These are phyloP conservation scores for Primulina huaijiensis DNA, from an alignment of 257 asterid species.

Conservation along the genomic window DNA sequence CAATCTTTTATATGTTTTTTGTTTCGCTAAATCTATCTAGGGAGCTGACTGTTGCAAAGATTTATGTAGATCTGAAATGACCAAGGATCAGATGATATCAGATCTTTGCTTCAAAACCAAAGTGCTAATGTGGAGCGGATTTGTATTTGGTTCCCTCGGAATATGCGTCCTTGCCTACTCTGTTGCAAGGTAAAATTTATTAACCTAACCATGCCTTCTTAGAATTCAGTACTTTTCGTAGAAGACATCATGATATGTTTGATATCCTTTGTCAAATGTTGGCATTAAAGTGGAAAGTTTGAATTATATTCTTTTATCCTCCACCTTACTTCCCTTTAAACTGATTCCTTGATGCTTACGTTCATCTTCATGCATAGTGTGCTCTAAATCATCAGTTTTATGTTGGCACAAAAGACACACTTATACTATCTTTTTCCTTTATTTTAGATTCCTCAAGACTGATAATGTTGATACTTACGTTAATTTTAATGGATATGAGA, in stretches of 20 bases:
- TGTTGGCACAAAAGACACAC: background rate
- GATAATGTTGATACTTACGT: background rate
- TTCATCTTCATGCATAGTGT: background rate
- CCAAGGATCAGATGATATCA: constrained; percentile 69
- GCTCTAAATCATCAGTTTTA: background rate
- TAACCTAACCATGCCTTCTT: constrained; percentile 6
- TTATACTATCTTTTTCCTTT: background rate
- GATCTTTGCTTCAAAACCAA: constrained; percentile 66
- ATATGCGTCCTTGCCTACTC: constrained; percentile 73
- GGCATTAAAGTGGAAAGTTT: background rate
- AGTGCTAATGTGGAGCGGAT: constrained; percentile 68
- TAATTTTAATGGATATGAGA: background rate
- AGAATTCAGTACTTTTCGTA: constrained; percentile 7
- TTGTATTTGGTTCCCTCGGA: constrained; percentile 68
- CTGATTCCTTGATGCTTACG: background rate
- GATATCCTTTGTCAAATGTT: background rate
- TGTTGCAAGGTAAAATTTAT: constrained; percentile 54
- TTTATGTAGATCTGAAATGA: constrained; percentile 61
- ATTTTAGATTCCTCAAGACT: background rate
- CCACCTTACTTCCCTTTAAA: background rate
- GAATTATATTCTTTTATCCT: background rate
- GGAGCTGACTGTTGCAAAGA: constrained; percentile 23
- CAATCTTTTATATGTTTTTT: constrained; percentile 14
- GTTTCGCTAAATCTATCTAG: constrained; percentile 18
- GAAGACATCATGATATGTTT: background rate